These are phyloP conservation scores for Ephemerocybe angulata DNA, from an alignment of 768 basidiomycete species.

Conservation along the genomic window DNA sequence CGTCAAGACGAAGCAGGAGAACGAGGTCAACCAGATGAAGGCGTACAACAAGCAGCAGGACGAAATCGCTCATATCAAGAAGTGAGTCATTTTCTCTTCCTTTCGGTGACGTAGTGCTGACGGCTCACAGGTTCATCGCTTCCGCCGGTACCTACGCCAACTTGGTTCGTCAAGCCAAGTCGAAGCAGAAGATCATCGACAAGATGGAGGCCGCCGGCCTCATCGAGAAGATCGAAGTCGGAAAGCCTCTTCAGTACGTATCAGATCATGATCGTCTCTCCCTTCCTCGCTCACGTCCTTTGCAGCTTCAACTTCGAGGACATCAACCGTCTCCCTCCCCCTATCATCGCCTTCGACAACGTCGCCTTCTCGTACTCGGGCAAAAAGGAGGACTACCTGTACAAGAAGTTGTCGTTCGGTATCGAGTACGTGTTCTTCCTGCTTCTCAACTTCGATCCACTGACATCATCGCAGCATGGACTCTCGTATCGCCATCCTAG, in stretches of 20 bases:
- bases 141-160: conserved; percentile 99
- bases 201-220: conserved; percentile 95
- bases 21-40: conserved; percentile 99
- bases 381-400: conserved; percentile 82
- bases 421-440: conserved; percentile 64
- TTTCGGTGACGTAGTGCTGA: conserved; percentile 10
- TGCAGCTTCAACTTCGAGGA: conserved; percentile 91
- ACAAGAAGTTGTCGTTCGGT: conserved; percentile 89
- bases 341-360: conserved; percentile 93
- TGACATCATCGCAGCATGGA: conserved; percentile 83
- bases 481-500: conserved; percentile 90
- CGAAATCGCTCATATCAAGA: conserved; percentile 97
- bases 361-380: conserved; percentile 97
- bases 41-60: conserved; percentile 98
- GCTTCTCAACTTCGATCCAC: no score
- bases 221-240: conserved; percentile 99
- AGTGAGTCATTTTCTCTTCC: conserved; percentile 45
- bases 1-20: conserved; percentile 93
- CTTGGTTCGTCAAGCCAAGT: no score
- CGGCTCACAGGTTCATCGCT: conserved; percentile 92
- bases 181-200: no score
- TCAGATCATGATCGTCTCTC: no score
- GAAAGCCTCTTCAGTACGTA: conserved; percentile 58
- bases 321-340: conserved; percentile 87
- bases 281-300: no score